Evolutionary conservation across 305 asterid species (phyloP).

Genomic region (Fraxinus sp.): DNA sequence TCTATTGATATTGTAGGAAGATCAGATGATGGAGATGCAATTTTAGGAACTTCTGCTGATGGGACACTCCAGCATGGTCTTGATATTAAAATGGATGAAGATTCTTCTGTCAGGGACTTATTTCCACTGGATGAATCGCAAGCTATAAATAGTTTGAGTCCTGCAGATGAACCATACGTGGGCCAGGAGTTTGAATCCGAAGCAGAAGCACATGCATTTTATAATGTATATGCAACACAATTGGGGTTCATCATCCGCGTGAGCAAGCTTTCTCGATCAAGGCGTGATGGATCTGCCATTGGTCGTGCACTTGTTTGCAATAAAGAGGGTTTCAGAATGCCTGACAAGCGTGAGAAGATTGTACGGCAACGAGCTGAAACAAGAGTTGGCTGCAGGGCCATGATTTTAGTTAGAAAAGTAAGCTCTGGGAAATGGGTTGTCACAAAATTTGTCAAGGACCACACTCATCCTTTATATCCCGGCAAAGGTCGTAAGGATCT

Average conservation of each 20-base stretch:
- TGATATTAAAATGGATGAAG: slow-evolving; percentile 65
- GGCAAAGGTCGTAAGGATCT: slow-evolving; percentile 86
- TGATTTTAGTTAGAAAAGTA: slow-evolving; percentile 85
- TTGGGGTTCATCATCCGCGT: slow-evolving; percentile 86
- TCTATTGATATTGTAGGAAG: slow-evolving; percentile 51
- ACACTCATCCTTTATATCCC: slow-evolving; percentile 78
- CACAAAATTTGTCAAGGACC: slow-evolving; percentile 86
- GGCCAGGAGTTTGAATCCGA: slow-evolving; percentile 96
- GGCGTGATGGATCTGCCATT: slow-evolving; percentile 96
- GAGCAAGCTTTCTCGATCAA: slow-evolving; percentile 94
- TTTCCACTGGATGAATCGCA: slow-evolving; percentile 59
- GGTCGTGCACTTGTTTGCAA: slow-evolving; percentile 98
- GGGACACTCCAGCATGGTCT: slow-evolving; percentile 53
- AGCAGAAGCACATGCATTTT: slow-evolving; percentile 91
- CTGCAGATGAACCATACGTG: slow-evolving; percentile 65
- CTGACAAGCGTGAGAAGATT: slow-evolving; percentile 87
- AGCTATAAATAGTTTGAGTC: slow-evolving; percentile 42
- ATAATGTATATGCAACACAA: slow-evolving; percentile 77
- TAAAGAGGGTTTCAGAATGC: slow-evolving; percentile 91
- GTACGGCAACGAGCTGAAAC: slow-evolving; percentile 93
- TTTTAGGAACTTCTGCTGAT: slow-evolving; percentile 56
- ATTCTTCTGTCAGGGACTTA: slow-evolving; percentile 56
- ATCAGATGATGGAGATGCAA: slow-evolving; percentile 49
- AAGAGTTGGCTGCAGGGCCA: slow-evolving; percentile 95
- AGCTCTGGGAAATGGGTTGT: slow-evolving; percentile 82